Base-by-base conservation (phyloP, 208 protist species). In the Novymonas esmeraldas region DNA sequence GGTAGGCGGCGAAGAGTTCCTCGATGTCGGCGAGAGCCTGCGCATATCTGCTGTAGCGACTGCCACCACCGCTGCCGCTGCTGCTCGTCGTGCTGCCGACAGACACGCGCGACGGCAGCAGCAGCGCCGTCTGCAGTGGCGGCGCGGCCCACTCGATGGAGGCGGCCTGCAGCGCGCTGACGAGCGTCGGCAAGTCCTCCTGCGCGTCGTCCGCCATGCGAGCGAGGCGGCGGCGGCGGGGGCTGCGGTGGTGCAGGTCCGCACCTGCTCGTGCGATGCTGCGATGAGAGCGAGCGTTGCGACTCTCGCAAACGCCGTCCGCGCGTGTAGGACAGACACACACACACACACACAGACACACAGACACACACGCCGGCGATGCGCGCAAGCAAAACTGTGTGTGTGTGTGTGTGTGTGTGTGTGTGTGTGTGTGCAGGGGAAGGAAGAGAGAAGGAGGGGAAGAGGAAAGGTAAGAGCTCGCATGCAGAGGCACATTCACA, bases 121-220 rank as follows among this genome's bases (percentile, higher is more conserved):
- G 44, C 38, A 44, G 52, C n/a, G n/a, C n/a, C n/a, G n/a, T n/a
- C n/a, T n/a, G n/a, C 49, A 58, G 44, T 31, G 63, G 52, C 34
- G 33, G 52, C 9, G 54, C 33, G 52, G 22, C 60, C 75, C 75
- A 76, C 48, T 75, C 75, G 2, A 79, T 51, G 13, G 68, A 69
- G 48, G 75, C 36, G 14, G 68, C 75, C 64, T 80, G 75, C 56
- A 80, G 52, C 6, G 62, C 63, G 62, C 49, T 71, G 34, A 70
- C 55, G 22, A 74, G 62, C 42, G 71, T 64, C n/a, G 76, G 65
- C 20, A 76, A 73, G 29, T 70, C 71, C 29, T 76, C 49, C 4
- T 52, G 59, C 20, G 18, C 49, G 6, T 64, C 31, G 20, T 41
- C 22, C 41, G 42, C 41, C 41, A 54, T 49, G 48, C 5, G 11